phyloP scores from a whole-genome alignment of 345 rosid species.

The Triadica sebifera region DNA sequence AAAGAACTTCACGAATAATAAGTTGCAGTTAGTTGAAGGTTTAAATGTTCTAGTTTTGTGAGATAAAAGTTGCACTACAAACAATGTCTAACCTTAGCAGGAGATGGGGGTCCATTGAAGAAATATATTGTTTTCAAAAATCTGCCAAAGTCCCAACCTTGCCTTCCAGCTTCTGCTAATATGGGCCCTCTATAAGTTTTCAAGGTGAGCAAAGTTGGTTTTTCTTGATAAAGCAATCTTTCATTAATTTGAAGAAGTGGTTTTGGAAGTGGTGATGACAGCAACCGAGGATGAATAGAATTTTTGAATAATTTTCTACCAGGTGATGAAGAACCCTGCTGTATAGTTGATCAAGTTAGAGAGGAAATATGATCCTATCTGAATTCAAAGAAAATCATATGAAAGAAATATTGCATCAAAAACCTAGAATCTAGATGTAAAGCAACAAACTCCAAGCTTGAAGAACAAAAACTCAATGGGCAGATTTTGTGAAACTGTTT shows the following conservation, averaged over 20 bases:
- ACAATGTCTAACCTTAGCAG: constrained; percentile 52
- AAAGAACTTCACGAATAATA: constrained; percentile 50
- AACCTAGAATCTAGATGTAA: not conserved
- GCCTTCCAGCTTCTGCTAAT: constrained; percentile 42
- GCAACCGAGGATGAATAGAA: constrained; percentile 31
- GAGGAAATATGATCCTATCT: not conserved
- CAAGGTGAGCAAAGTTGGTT: constrained; percentile 27
- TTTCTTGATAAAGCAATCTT: constrained; percentile 31
- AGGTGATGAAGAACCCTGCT: constrained; percentile 66
- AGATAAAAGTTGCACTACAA: not conserved
- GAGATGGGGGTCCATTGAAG: constrained; percentile 85
- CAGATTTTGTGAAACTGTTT: not conserved
- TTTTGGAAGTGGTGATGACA: constrained; percentile 57
- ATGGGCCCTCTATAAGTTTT: constrained; percentile 35
- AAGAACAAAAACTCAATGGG: not conserved
- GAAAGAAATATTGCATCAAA: not conserved
- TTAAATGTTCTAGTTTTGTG: not conserved
- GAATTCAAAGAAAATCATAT: not conserved
- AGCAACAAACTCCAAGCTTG: not conserved
- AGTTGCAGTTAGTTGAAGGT: constrained; percentile 22
- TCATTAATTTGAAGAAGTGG: constrained; percentile 66
- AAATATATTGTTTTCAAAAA: constrained; percentile 76
- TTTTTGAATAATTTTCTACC: constrained; percentile 32
- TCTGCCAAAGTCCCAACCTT: constrained; percentile 90
- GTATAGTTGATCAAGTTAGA: constrained; percentile 21